Base-by-base conservation (phyloP, 768 basidiomycete species). In the Suillus alpinus region DNA sequence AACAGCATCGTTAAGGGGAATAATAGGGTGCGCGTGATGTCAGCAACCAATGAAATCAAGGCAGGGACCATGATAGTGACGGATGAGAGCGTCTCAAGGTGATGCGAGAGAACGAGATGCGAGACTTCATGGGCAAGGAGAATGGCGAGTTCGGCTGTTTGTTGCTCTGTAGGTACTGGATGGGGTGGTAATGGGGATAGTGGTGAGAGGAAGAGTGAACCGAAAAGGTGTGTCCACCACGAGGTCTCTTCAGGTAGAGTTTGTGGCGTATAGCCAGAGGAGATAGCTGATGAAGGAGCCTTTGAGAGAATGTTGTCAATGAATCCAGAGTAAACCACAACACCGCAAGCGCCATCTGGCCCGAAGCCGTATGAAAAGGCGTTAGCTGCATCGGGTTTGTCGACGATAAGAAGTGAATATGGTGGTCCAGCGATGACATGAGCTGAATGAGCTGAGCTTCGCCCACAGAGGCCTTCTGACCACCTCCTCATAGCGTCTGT, bases 321-420 rank as follows among this genome's bases (percentile, higher is more conserved):
- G 76, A 98, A 93, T 6, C 96, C 96, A 13, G 92, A 92, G 73
- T 93, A 98, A 9, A 99, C 86, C 58, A 98, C 95, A 60, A 99
- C 84, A 6, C 97, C 96, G 60, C 94, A 95, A 0, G 88, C 92
- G 40, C 92, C 91, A 67, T 94, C 86, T 3, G 92, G 89, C 13
- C 94, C 94, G 65, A 98, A 98, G 1, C 96, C 96, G 69, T 95
- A 98, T 1, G 91, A 92, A 73, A 99, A 97, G 1, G 97, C 96
- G 68, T 98, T 99, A 9, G 85, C 82, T 2, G 86, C 80, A 61
- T 92, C 88, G 0, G 92, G 88, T 62, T 88, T 86, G 56, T 98
- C 92, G 50, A 96, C 85, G n/a, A 99, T 72, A 47, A 99, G 81
- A 6, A 99, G 77, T 37, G 92, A 91, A 71, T 95, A 98, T 0